Evolutionary conservation across 148 eudicot genomes (phyloP).

Genomic region (Camellia sinensis): DNA sequence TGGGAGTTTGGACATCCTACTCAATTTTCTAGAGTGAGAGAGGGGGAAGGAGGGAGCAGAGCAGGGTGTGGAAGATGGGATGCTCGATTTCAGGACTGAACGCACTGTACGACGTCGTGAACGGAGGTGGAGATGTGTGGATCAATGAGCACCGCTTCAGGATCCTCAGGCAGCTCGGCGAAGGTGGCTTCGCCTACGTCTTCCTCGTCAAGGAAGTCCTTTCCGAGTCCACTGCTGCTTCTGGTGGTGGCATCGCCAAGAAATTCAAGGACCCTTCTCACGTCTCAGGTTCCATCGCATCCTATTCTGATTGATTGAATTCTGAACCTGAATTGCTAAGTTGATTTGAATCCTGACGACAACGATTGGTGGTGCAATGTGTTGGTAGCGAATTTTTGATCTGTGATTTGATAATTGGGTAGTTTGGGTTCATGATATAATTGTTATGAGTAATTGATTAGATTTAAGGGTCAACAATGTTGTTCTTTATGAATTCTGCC

Average conservation of each 20-base stretch:
- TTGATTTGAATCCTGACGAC: background rate
- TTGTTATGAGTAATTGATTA: too few species aligned
- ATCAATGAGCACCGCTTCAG: constrained; percentile 86
- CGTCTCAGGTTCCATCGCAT: constrained; percentile 52
- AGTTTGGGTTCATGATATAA: too few species aligned
- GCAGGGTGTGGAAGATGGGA: constrained; percentile 50
- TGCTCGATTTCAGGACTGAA: constrained; percentile 93
- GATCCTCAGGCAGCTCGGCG: constrained; percentile 80
- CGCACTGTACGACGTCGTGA: constrained; percentile 78
- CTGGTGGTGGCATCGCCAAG: constrained; percentile 40
- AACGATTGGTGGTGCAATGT: too few species aligned
- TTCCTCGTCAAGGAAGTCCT: constrained; percentile 82
- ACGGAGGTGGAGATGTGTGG: constrained; percentile 91
- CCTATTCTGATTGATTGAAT: background rate
- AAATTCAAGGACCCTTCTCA: constrained; percentile 84
- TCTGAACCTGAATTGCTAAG: background rate
- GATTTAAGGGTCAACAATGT: too few species aligned
- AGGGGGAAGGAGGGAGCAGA: background rate
- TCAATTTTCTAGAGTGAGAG: background rate
- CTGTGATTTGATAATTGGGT: too few species aligned
- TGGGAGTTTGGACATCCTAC: background rate
- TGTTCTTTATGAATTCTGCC: too few species aligned
- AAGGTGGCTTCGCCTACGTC: constrained; percentile 91
- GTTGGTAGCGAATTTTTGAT: too few species aligned
- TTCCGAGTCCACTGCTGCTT: constrained; percentile 38